Conservation (phyloP, 1,139 yeast species). For the Saccharomycopsis hybrid region DNA sequence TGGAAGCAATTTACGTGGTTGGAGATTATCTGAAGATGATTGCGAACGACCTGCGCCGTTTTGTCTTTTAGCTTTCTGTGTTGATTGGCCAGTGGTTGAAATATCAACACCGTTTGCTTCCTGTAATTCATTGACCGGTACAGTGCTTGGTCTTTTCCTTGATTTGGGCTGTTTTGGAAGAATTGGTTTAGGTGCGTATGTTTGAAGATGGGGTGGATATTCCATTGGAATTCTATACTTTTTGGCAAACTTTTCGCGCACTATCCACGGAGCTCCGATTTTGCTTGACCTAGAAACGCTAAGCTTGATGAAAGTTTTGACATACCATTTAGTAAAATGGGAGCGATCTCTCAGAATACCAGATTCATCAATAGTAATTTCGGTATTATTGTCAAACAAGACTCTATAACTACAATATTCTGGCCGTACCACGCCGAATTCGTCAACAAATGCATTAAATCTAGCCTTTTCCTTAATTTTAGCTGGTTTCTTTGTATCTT, state of each 20-base stretch:
- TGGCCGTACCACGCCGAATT: slow-evolving; percentile 39
- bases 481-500: slow-evolving; percentile 38
- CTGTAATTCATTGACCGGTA: not conserved
- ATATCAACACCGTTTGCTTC: no score
- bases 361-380: slow-evolving; percentile 64
- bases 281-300: slow-evolving; percentile 76
- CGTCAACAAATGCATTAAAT: slow-evolving; percentile 37
- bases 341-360: slow-evolving; percentile 79
- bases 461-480: slow-evolving; percentile 55
- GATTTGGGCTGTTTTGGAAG: not conserved
- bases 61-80: no score
- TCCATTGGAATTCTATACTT: slow-evolving; percentile 53
- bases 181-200: slow-evolving; percentile 26
- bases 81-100: no score
- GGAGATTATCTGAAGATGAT: no score
- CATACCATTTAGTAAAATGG: slow-evolving; percentile 81
- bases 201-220: slow-evolving; percentile 48
- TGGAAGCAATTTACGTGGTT: slow-evolving; percentile 2
- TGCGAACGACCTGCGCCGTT: no score
- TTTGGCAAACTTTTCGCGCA: slow-evolving; percentile 63
- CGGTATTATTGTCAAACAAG: slow-evolving; percentile 42
- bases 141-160: slow-evolving; percentile 1
- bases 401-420: slow-evolving; percentile 70
- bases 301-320: slow-evolving; percentile 82
- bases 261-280: slow-evolving; percentile 96